phyloP scores from a whole-genome alignment of 1,284 basidiomycete genomes.

The Acaromyces ingoldii region DNA sequence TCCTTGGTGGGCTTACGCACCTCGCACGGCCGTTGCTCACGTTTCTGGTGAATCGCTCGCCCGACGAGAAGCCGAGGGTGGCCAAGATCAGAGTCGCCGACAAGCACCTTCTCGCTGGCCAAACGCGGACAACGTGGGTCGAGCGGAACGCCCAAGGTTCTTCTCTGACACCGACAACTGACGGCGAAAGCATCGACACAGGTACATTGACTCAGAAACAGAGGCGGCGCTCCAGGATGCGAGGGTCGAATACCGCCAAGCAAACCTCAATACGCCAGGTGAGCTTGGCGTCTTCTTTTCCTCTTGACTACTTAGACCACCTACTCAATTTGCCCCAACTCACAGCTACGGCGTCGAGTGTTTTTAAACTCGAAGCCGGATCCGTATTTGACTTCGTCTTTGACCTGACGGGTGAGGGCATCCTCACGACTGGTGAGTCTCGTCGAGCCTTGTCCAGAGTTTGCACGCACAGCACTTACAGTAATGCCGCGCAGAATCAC shows the following conservation, averaged over 20 bases:
- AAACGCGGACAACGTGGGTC: conserved; percentile 16
- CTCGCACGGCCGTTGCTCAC: conserved; percentile 25
- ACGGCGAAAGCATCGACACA: too few species aligned
- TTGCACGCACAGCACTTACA: too few species aligned
- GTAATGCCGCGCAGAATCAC: too few species aligned
- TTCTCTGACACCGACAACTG: too few species aligned
- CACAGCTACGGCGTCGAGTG: conserved; percentile 6
- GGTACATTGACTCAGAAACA: conserved; percentile 21
- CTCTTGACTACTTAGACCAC: neutral
- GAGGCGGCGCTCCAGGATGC: conserved; percentile 21
- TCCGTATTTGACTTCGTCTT: conserved; percentile 30
- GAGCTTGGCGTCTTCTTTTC: neutral
- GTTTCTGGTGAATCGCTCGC: conserved; percentile 14
- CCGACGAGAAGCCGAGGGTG: conserved; percentile 8
- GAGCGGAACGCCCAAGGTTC: too few species aligned
- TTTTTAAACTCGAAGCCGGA: conserved; percentile 18
- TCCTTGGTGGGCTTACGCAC: conserved; percentile 25
- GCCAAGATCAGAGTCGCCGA: conserved; percentile 30
- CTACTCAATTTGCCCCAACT: conserved; percentile 1
- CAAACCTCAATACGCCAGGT: conserved; percentile 22
- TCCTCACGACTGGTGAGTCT: conserved; percentile 8
- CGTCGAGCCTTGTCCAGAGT: too few species aligned
- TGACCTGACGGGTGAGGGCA: conserved; percentile 36
- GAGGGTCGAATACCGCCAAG: conserved; percentile 33
- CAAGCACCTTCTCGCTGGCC: conserved; percentile 25